Base-by-base conservation (phyloP, 2,329 filamentous ascomycete genomes). In the Lecanosticta acicola region DNA sequence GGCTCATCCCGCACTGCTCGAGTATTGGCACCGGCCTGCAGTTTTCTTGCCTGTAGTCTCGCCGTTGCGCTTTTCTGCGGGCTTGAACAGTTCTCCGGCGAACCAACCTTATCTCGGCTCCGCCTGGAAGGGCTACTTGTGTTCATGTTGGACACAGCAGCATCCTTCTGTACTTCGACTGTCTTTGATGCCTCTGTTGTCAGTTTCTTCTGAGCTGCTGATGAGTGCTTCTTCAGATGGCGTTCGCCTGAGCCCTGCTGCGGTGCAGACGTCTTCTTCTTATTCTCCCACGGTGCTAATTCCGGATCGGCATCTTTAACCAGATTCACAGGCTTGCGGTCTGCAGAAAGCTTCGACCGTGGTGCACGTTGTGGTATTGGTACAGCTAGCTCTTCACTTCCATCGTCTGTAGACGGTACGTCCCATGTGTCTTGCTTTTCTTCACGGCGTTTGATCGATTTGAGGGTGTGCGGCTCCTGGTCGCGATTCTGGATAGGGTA, bases 391-490 rank as follows among this genome's bases (percentile, higher is more conserved):
- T 39, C 37, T 19, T 18, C 18, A 21, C 37, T 24, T 39, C 37
- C 64, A 4, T 66, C 64, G 18, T 63, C 62, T 2, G 64, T 53
- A 20, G 53, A 54, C 3, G 71, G 70, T 16, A 73, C 63, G 49
- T 74, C 71, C 54, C 71, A 74, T 14, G 68, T 55, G 32, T 65
- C 63, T 13, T 50, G 49, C 41, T 51, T 49, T 36, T 50, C 54
- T 18, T 47, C 26, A 4, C 41, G 47, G 29, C 37, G 39, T 33
- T 48, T 55, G 26, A 37, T 24, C 17, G 48, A 32, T 41, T 46
- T 55, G 18, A 33, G 43, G 7, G 43, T 20, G 17, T 24, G 35
- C 8, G 26, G 10, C 32, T 48, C 46, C 3, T 37, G n/a, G 16
- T 51, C 48, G n/a, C 36, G 43, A 37, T 53, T 53, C 20, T 46